A percentile compares a stretch with the other conserved stretches of the same genome.
Conservation (phyloP, 1,139 yeast species). For the Scheffersomyces segobiensis region DNA sequence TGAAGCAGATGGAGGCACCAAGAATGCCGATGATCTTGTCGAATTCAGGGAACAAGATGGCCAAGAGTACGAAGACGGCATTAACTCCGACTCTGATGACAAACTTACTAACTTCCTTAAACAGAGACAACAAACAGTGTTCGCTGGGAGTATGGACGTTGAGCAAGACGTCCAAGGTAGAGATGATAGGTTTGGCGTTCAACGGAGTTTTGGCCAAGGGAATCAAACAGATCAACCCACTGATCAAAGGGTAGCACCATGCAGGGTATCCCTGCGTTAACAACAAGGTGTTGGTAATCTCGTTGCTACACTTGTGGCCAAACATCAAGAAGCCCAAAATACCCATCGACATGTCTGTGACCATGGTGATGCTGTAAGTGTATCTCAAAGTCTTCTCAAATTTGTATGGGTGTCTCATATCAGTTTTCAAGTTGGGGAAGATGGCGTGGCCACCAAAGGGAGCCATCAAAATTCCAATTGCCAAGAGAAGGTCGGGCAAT, state of each 20-base stretch:
- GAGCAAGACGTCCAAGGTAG: conserved; percentile 51
- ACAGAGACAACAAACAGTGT: neutral
- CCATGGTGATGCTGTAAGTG: conserved; percentile 57
- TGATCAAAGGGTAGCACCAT: conserved; percentile 62
- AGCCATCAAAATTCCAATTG: conserved; percentile 59
- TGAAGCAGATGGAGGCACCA: conserved; percentile 59
- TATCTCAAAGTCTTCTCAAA: conserved; percentile 38
- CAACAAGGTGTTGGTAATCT: conserved; percentile 77
- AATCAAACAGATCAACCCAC: conserved; percentile 72
- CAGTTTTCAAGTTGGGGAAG: conserved; percentile 58
- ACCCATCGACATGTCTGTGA: conserved; percentile 76
- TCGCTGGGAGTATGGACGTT: conserved; percentile 13
- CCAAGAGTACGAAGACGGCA: conserved; percentile 48
- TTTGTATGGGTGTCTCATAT: conserved; percentile 56
- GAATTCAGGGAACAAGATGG: conserved; percentile 58
- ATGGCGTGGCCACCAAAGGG: conserved; percentile 68
- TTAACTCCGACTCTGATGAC: conserved; percentile 48
- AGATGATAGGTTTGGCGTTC: conserved; percentile 81
- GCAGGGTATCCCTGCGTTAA: conserved; percentile 71
- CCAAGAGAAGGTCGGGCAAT: conserved; percentile 41
- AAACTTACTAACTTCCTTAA: conserved; percentile 13
- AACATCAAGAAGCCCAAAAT: conserved; percentile 85
- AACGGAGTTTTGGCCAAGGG: conserved; percentile 89
- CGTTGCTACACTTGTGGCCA: conserved; percentile 74
- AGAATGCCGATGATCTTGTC: conserved; percentile 57